Conservation (phyloP, 768 basidiomycete species). For the Mycena metata region DNA sequence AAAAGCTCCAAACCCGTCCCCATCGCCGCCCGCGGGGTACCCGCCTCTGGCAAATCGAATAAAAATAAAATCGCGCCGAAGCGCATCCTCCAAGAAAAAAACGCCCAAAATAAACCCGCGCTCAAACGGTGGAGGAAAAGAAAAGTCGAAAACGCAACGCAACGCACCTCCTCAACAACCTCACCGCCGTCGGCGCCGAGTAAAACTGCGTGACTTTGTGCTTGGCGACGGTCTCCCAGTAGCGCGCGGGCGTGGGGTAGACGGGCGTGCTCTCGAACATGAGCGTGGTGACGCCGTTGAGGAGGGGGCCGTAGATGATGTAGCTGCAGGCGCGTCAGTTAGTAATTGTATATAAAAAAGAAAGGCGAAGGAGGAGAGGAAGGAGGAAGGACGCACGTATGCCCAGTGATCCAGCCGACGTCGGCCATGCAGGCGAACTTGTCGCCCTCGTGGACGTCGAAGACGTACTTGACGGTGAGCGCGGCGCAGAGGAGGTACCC, state of each 20-base stretch:
- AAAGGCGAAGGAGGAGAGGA: not conserved
- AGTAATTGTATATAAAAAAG: not conserved
- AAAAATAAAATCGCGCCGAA: too few species aligned
- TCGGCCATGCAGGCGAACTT: conserved; percentile 99
- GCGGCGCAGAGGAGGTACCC: conserved; percentile 94
- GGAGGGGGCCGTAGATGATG: conserved; percentile 95
- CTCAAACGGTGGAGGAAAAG: too few species aligned
- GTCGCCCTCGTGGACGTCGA: conserved; percentile 97
- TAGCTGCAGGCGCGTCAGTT: conserved; percentile 59
- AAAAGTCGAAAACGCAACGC: not conserved
- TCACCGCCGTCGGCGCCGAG: conserved; percentile 94
- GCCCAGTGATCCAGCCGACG: conserved; percentile 98
- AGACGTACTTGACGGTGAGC: conserved; percentile 96
- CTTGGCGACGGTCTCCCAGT: conserved; percentile 96
- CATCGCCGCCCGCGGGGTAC: not conserved
- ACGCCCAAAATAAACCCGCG: too few species aligned
- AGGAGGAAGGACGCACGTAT: conserved; percentile 67
- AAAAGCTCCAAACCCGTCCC: too few species aligned
- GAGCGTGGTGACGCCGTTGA: conserved; percentile 85
- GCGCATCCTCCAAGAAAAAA: too few species aligned
- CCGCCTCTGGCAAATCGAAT: too few species aligned
- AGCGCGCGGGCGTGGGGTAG: conserved; percentile 95
- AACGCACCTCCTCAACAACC: conserved; percentile 76
- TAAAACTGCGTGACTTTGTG: conserved; percentile 97
- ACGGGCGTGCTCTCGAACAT: conserved; percentile 98